These are phyloP conservation scores for Dorcoceras hygrometricum DNA, from an alignment of 257 asterid genomes.

Conservation along the genomic window DNA sequence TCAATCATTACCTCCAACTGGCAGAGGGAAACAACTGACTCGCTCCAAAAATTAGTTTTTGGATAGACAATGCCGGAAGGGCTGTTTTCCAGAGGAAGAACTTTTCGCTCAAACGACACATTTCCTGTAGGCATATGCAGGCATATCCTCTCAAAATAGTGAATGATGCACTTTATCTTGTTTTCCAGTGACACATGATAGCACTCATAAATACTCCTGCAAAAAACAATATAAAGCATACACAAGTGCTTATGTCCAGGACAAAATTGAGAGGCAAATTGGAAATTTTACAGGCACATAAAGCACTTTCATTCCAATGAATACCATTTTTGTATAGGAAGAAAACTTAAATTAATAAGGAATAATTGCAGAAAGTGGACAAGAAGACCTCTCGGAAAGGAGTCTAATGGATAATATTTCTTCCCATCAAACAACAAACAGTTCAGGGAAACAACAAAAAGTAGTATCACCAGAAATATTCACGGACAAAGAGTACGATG, in stretches of 20 bases:
- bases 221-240: constrained; percentile 14
- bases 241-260: constrained; percentile 17
- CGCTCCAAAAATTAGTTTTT: constrained; percentile 61
- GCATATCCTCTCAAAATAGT: constrained; percentile 74
- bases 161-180: constrained; percentile 77
- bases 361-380: too few species aligned
- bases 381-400: too few species aligned
- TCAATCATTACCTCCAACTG: constrained; percentile 55
- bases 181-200: constrained; percentile 52
- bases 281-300: background rate
- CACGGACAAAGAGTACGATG: background rate
- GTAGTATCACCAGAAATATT: background rate
- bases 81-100: constrained; percentile 46
- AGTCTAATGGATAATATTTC: background rate
- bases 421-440: background rate
- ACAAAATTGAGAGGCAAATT: constrained; percentile 6
- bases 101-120: constrained; percentile 85
- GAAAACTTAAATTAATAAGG: too few species aligned
- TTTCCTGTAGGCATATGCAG: constrained; percentile 54
- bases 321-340: too few species aligned
- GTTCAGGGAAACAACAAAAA: background rate
- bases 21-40: constrained; percentile 61
- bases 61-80: constrained; percentile 45
- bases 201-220: constrained; percentile 64
- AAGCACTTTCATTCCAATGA: too few species aligned